Evolutionary conservation across 1,139 yeast genomes (phyloP), one percentile per base, ranked within the genome.

Genomic region (Nakaseomyces glabratus): DNA sequence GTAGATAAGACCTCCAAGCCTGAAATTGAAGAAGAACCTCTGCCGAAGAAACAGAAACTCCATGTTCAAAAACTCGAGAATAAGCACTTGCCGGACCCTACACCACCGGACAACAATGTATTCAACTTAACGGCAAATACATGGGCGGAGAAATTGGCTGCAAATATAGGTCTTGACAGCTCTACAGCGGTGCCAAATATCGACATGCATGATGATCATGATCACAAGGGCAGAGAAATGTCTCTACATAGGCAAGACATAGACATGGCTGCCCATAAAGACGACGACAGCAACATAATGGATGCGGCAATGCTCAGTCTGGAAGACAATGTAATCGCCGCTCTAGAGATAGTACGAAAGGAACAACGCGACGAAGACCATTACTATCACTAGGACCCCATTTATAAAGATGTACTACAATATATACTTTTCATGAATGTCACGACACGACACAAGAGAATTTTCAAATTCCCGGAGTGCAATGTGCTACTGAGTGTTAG

Each of bases 331-430:
- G 68, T 77, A 9, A 69, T 77, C 39, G 84, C 81, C 0, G 82
- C 77, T 3, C 81, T 77, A 2, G 81, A 76, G 44, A 76, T 76
- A 31, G 82, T 76, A 0, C 77, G 72, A 44, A 46, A 55, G 29
- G 50, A 40, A 29, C 48, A 33, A 35, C 37, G 36, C 26, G 38
- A 31, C 26, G 30, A 26, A 5, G 17, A 26, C 30, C 18, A 26
- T 15, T 28, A 14, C 2, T 20, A 17, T n/a, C 24, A 18, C 6
- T 29, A 24, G 7, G 13, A 21, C 14, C 21, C 35, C n/a, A n/a
- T n/a, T n/a, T n/a, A n/a, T n/a, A n/a, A n/a, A n/a, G n/a, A n/a
- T n/a, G n/a, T n/a, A n/a, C n/a, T n/a, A n/a, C n/a, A n/a, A n/a
- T n/a, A n/a, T n/a, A n/a, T n/a, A n/a, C n/a, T n/a, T n/a, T n/a